These are phyloP conservation scores for Coemansia sp. DNA, from an alignment of 371 early-diverging fungal genomes.

Conservation along the genomic window DNA sequence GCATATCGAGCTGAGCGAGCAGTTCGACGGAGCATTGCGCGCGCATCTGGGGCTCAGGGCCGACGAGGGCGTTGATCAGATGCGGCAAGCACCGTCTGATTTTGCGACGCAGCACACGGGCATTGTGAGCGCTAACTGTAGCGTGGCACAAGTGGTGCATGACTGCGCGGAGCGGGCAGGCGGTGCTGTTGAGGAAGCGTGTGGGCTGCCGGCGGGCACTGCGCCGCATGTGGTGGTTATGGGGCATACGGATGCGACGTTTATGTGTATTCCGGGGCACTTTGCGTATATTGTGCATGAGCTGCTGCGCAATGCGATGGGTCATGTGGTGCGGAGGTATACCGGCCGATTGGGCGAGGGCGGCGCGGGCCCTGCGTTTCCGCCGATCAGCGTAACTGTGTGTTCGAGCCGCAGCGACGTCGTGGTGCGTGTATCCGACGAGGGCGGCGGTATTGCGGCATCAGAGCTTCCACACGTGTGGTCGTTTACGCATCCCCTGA, in stretches of 20 bases:
- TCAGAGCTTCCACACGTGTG: slow-evolving; percentile 69
- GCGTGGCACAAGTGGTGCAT: slow-evolving; percentile 59
- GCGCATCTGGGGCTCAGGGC: slow-evolving; percentile 25
- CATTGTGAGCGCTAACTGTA: slow-evolving; percentile 61
- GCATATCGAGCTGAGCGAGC: slow-evolving; percentile 78
- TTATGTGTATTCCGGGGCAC: slow-evolving; percentile 88
- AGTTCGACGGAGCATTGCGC: slow-evolving; percentile 54
- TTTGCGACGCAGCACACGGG: slow-evolving; percentile 54
- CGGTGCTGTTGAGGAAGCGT: slow-evolving; percentile 47
- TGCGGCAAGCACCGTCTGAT: slow-evolving; percentile 22
- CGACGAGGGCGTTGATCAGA: slow-evolving; percentile 34
- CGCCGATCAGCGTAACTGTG: slow-evolving; percentile 82
- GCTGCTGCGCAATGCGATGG: slow-evolving; percentile 85
- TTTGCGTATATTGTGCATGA: slow-evolving; percentile 94
- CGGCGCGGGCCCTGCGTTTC: slow-evolving; percentile 41
- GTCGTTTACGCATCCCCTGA: slow-evolving; percentile 71
- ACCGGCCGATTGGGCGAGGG: slow-evolving; percentile 16
- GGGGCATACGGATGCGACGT: slow-evolving; percentile 64
- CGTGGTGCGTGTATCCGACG: slow-evolving; percentile 89
- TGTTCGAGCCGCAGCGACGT: slow-evolving; percentile 70
- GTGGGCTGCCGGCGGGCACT: slow-evolving; percentile 40
- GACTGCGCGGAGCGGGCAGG: slow-evolving; percentile 58
- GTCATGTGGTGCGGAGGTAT: slow-evolving; percentile 46
- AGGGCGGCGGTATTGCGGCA: slow-evolving; percentile 82
- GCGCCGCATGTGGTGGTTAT: slow-evolving; percentile 66